Percentiles rank a stretch among this genome's conserved stretches.
Conservation (phyloP, 1,284 basidiomycete species). For the Erythrobasidium hasegawianum region DNA sequence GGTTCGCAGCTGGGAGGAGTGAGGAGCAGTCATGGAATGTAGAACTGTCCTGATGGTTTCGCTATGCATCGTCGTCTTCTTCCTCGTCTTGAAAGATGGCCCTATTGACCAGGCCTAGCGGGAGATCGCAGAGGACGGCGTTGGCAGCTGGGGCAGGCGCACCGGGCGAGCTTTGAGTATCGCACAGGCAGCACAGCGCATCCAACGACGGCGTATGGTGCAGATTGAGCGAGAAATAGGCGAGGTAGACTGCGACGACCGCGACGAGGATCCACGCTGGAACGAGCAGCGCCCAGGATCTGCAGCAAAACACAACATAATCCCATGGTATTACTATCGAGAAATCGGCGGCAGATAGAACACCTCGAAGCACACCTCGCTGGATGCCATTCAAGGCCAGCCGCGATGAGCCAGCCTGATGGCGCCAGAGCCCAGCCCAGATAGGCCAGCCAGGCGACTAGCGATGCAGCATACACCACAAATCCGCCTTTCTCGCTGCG, state of each 20-base stretch:
- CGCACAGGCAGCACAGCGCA: conserved; percentile 13
- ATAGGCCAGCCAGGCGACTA: conserved; percentile 36
- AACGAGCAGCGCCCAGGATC: conserved; percentile 44
- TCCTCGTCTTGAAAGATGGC: conserved; percentile 35
- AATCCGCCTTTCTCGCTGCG: conserved; percentile 38
- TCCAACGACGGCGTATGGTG: conserved; percentile 38
- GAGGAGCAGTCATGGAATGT: no score
- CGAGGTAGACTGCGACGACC: conserved; percentile 41
- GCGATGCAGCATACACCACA: conserved; percentile 41
- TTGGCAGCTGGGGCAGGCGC: conserved; percentile 31
- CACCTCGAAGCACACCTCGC: not conserved
- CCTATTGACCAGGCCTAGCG: conserved; percentile 38
- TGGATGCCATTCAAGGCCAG: conserved; percentile 43
- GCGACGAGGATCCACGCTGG: conserved; percentile 44
- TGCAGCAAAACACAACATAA: conserved; percentile 1
- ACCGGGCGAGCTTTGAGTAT: not conserved
- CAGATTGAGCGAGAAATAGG: conserved; percentile 43
- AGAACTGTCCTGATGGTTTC: no score
- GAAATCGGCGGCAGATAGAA: no score
- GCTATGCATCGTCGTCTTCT: not conserved
- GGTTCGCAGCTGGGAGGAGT: not conserved
- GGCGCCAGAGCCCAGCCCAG: conserved; percentile 42
- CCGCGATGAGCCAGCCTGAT: conserved; percentile 29
- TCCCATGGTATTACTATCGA: no score
- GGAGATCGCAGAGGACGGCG: conserved; percentile 43